phyloP scores from a whole-genome alignment of 1,284 basidiomycete species.

The Lentinula novae-zelandiae region DNA sequence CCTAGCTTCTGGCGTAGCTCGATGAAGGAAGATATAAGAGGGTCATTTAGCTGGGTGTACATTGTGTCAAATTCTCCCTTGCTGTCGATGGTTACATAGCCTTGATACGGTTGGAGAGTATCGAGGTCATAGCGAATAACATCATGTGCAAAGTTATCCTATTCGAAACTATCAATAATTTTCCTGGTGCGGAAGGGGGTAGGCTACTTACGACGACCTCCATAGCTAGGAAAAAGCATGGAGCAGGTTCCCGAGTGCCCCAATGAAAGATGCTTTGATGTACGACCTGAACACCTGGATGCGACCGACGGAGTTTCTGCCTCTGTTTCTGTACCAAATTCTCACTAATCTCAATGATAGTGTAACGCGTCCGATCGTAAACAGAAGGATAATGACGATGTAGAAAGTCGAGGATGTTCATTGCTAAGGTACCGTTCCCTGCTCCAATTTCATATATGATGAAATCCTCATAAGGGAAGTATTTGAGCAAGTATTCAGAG shows the following conservation, averaged over 20 bases:
- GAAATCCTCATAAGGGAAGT: constrained; percentile 95
- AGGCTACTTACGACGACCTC: constrained; percentile 81
- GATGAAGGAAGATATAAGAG: constrained; percentile 75
- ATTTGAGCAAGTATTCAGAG: constrained; percentile 88
- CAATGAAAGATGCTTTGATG: constrained; percentile 90
- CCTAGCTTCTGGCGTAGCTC: constrained; percentile 55
- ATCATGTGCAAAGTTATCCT: constrained; percentile 99
- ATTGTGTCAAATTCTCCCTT: constrained; percentile 84
- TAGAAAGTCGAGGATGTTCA: constrained; percentile 84
- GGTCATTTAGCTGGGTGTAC: constrained; percentile 85
- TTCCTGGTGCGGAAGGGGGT: neutral
- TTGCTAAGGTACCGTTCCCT: constrained; percentile 93
- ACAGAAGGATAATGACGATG: constrained; percentile 82
- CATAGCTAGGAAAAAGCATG: constrained; percentile 92
- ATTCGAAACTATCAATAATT: constrained; percentile 8
- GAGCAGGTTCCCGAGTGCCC: constrained; percentile 71
- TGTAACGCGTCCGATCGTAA: constrained; percentile 86
- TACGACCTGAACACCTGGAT: constrained; percentile 67
- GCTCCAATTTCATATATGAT: constrained; percentile 97
- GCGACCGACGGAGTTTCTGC: constrained; percentile 49
- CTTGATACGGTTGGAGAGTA: constrained; percentile 82
- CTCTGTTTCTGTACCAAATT: constrained; percentile 76
- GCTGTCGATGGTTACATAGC: constrained; percentile 77
- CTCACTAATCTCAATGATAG: constrained; percentile 91
- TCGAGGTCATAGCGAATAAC: constrained; percentile 85